phyloP scores from a whole-genome alignment of 331 rosid species.

The Rhamnella rubrinervis region DNA sequence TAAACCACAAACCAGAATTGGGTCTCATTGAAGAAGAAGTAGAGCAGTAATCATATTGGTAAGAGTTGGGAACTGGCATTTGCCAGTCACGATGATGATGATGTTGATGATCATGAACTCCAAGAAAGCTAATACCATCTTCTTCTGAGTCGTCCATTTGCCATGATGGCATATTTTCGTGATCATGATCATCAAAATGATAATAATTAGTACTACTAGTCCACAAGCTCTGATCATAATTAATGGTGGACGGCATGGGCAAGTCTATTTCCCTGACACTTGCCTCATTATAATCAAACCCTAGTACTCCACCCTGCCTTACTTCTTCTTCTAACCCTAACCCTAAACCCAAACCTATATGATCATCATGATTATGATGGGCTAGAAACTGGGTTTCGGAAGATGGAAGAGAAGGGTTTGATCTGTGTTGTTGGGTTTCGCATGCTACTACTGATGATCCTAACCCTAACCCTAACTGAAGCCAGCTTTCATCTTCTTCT shows the following conservation, averaged over 20 bases:
- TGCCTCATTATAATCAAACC: conserved; percentile 8
- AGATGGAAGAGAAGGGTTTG: no score
- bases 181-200: no score
- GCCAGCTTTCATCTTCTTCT: not conserved
- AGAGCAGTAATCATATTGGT: conserved; percentile 13
- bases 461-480: conserved; percentile 23
- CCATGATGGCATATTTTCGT: conserved; percentile 7
- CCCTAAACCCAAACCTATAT: conserved; percentile 17
- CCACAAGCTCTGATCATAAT: no score
- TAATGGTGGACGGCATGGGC: not conserved
- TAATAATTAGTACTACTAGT: no score
- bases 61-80: conserved; percentile 12
- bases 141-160: not conserved
- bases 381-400: no score
- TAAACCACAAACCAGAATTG: conserved; percentile 57
- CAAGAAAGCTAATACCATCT: conserved; percentile 2
- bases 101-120: not conserved
- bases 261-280: not conserved
- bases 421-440: no score
- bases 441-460: not conserved
- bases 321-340: conserved; percentile 6
- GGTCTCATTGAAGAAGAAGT: conserved; percentile 31
- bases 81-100: conserved; percentile 23
- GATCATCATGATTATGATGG: no score
- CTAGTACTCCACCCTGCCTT: not conserved